Evolutionary conservation across 2,329 filamentous ascomycete genomes (phyloP), one percentile per base, ranked within the genome.

Genomic region (Calonectria naviculata): DNA sequence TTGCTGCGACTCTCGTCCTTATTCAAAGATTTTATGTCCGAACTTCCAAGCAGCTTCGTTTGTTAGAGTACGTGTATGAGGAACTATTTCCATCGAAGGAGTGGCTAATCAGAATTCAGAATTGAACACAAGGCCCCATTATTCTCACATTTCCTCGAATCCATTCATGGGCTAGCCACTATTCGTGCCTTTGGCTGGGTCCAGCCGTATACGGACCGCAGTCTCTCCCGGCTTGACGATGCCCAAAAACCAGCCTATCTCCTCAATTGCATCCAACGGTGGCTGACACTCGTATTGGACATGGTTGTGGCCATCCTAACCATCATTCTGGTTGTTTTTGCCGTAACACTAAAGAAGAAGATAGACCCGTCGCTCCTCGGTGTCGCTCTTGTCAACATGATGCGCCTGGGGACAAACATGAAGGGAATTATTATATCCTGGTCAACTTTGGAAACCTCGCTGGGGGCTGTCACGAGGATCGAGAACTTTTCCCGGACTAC

Each of bases 241-340:
- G 87, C 88, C 0, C 88, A 90, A 69, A 84, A 85, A 60, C 88
- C 89, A 1, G 86, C 85, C 38, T 90, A 90, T 72, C 82, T 89
- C 4, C 82, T 90, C 36, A 86, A 84, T 60, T 84, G 85, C 19
- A 85, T 89, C 10, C 89, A 90, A 67, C 80, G 86, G 44, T 90
- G 88, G 88, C 81, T 90, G 2, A 85, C 82, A 0, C 78, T 90
- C 1, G 87, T 88, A 0, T 70, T 90, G 7, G 85, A 89, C 65
- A 76, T 90, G 36, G 80, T 89, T 2, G 87, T 89, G 2, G 87
- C 87, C 0, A 83, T 79, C 3, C 80, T 90, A 31, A 86, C 86
- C 0, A 80, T 88, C 4, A 63, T 81, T 5, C 74, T 81, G 0
- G 75, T 81, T 2, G 68, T 44, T 1, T 83, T 87, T 3, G 86